Evolutionary conservation across 1,284 basidiomycete genomes (phyloP), one percentile per base, ranked within the genome.

Genomic region (Ceratobasidium sp.): DNA sequence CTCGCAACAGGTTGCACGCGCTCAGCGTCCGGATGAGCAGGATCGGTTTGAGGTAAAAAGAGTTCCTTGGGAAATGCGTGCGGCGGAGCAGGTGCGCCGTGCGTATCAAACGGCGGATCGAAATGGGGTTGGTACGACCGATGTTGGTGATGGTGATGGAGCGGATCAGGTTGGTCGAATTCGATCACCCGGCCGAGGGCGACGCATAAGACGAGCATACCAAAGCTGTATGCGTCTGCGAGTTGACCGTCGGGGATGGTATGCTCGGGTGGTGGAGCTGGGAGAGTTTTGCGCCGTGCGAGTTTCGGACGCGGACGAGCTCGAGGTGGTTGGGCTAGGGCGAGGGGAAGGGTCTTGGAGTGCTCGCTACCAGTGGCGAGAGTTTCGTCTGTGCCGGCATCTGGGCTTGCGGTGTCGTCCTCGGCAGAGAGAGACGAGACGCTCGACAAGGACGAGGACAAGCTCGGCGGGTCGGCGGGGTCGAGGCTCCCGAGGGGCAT

Each of bases 201-300:
- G 66, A 95, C 84, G 82, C 93, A 93, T 10, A 94, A 89, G 61
- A 94, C 86, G 78, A 94, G 89, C 88, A 95, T 92, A 78, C 94
- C 93, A 83, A 95, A 94, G 83, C 91, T 91, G 83, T 94, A 95
- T 77, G 94, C 93, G 82, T 95, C 93, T 4, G 93, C 93, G n/a
- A 95, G 87, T 40, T 74, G 71, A 9, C 71, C 61, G 40, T 74
- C 61, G 28, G 71, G 71, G 40, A 74, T 74, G 28, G 46, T 74
- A 7, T 38, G 71, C 54, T 74, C 71, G 59, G 61, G 59, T 9
- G 71, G 71, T 10, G 71, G 71, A 6, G 57, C 42, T 26, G 71
- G 59, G 1, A 74, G 48, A 33, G 71, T 74, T 65, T 74, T 74
- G 2, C 71, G 71, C 13, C 46, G 44, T n/a, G 61, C 57, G 23